These are phyloP conservation scores for Cryptosporidium baileyi DNA, from an alignment of 169 alveolate species.

Conservation along the genomic window DNA sequence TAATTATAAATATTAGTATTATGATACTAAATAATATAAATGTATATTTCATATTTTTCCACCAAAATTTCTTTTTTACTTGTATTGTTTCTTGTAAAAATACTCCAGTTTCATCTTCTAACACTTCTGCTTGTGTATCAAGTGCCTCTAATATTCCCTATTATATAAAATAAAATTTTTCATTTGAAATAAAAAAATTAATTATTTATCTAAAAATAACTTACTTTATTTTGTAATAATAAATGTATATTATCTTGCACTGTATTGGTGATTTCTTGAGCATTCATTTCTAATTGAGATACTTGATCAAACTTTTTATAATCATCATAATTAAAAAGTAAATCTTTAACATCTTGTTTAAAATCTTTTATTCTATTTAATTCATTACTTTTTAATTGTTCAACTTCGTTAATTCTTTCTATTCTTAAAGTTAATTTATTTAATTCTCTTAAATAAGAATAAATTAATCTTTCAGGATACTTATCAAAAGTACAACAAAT, in stretches of 20 bases:
- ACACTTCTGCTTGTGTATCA: constrained; percentile 29
- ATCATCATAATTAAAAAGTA: background rate
- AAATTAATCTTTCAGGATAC: constrained; percentile 45
- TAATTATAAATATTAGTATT: background rate
- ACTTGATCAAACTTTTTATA: constrained; percentile 14
- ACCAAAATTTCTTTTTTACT: constrained; percentile 58
- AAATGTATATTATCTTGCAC: constrained; percentile 42
- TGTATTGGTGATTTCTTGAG: constrained; percentile 2
- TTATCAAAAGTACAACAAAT: constrained; percentile 37
- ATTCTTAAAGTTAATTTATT: constrained; percentile 40
- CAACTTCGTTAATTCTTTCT: background rate
- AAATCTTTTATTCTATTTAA: constrained; percentile 25
- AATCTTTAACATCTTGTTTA: constrained; percentile 4
- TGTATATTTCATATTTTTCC: constrained; percentile 56
- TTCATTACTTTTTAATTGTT: background rate
- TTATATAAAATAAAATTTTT: background rate
- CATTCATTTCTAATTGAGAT: background rate
- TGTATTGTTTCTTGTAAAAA: constrained; percentile 14
- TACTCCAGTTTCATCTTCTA: constrained; percentile 49
- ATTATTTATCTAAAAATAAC: background rate
- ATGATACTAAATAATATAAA: background rate
- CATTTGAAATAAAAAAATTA: background rate
- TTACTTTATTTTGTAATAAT: constrained; percentile 23
- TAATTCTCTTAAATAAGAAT: constrained; percentile 36
- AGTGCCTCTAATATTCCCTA: constrained; percentile 43